phyloP scores from a whole-genome alignment of 768 basidiomycete genomes.

The Lactifluus pinguis region DNA sequence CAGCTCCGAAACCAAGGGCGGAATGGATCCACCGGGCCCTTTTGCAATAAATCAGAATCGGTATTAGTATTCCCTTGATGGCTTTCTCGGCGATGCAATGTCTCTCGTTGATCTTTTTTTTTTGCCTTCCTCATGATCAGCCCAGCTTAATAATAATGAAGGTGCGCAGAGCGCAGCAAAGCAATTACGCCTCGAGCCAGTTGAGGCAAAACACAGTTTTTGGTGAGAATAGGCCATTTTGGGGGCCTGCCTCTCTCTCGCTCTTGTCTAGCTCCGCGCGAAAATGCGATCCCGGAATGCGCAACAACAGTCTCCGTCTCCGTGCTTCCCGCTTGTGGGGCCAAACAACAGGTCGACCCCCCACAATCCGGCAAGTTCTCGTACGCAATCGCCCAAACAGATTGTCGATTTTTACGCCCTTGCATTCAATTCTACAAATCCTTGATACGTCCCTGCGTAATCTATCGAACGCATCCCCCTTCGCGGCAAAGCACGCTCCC shows the following conservation, averaged over 20 bases:
- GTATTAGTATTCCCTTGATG: background rate
- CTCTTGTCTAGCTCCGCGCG: conserved; percentile 8
- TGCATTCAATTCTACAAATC: background rate
- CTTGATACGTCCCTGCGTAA: background rate
- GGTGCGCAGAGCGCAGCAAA: background rate
- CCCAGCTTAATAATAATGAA: background rate
- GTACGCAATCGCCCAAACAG: background rate
- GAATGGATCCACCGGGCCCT: background rate
- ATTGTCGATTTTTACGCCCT: background rate
- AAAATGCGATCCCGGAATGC: background rate
- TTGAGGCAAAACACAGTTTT: background rate
- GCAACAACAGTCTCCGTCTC: conserved; percentile 14
- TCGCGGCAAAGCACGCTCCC: background rate
- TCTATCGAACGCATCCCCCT: background rate
- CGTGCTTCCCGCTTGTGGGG: conserved; percentile 11
- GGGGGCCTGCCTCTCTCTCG: too few species aligned
- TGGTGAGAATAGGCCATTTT: background rate
- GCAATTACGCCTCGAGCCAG: conserved; percentile 5
- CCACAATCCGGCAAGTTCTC: background rate
- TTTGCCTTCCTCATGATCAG: conserved; percentile 5
- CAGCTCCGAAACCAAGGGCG: conserved; percentile 8
- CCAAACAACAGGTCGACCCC: background rate
- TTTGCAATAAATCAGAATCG: background rate
- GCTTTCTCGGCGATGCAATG: background rate
- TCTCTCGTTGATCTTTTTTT: background rate